These are phyloP conservation scores for Trichoderma cornu-damae DNA, from an alignment of 2,329 filamentous ascomycete genomes.

Conservation along the genomic window DNA sequence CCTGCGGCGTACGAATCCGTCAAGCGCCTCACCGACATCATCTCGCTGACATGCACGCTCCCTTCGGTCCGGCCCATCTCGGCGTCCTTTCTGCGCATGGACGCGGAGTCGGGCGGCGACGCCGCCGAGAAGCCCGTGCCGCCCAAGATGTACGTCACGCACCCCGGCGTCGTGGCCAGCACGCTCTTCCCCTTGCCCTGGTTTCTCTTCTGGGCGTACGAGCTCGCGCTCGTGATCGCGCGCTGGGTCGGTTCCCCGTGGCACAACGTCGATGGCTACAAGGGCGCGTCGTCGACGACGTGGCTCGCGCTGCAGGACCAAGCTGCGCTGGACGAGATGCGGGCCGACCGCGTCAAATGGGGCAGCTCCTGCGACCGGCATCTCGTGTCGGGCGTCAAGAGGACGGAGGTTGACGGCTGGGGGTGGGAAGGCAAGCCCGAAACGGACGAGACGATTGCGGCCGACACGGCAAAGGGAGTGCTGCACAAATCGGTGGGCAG, in stretches of 20 bases:
- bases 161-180: slow-evolving; percentile 83
- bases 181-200: slow-evolving; percentile 70
- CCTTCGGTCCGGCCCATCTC: slow-evolving; percentile 57
- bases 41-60: slow-evolving; percentile 68
- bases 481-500: slow-evolving; percentile 53
- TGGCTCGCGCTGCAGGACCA: slow-evolving; percentile 71
- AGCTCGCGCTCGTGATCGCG: slow-evolving; percentile 61
- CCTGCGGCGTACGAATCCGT: slow-evolving; percentile 72
- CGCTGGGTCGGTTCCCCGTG: slow-evolving; percentile 81
- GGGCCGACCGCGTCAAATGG: slow-evolving; percentile 67
- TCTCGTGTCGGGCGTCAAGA: slow-evolving; percentile 58
- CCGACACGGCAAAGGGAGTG: slow-evolving; percentile 42
- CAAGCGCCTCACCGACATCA: slow-evolving; percentile 80
- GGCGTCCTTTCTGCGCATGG: slow-evolving; percentile 48
- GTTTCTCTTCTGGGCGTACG: slow-evolving; percentile 66
- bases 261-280: slow-evolving; percentile 74
- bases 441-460: slow-evolving; percentile 38
- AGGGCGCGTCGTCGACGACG: slow-evolving; percentile 67
- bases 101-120: slow-evolving; percentile 20
- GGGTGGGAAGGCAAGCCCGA: slow-evolving; percentile 61
- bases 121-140: slow-evolving; percentile 25
- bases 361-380: slow-evolving; percentile 62
- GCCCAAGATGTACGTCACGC: slow-evolving; percentile 69
- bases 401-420: slow-evolving; percentile 84
- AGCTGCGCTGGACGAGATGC: slow-evolving; percentile 53